Evolutionary conservation across 768 basidiomycete species (phyloP).

Genomic region (Russula virescens): DNA sequence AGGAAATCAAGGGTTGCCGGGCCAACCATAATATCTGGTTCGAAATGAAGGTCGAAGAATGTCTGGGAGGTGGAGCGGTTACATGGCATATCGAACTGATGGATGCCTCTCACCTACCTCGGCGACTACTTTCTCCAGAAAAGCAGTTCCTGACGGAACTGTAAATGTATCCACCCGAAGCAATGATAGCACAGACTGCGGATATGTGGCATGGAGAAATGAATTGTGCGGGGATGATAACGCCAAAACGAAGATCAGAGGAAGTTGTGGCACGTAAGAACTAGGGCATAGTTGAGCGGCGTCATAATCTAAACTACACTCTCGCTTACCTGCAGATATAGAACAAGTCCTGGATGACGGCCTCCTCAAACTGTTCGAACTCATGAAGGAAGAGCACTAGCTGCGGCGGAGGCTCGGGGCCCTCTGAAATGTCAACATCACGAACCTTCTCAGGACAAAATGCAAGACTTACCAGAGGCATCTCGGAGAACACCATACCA

Average conservation of each 20-base stretch:
- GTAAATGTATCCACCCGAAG: constrained; percentile 49
- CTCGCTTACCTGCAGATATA: constrained; percentile 58
- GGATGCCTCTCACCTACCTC: constrained; percentile 37
- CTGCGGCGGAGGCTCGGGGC: constrained; percentile 29
- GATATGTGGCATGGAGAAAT: constrained; percentile 55
- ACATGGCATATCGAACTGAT: background rate
- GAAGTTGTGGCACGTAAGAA: constrained; percentile 46
- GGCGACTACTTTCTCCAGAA: constrained; percentile 50
- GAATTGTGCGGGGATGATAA: constrained; percentile 49
- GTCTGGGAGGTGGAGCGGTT: constrained; percentile 33
- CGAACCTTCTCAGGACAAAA: constrained; percentile 6
- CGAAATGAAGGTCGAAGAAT: constrained; percentile 59
- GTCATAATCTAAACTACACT: background rate
- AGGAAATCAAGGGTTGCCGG: constrained; percentile 51
- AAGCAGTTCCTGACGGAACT: constrained; percentile 42
- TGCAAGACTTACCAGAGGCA: constrained; percentile 12
- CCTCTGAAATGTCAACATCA: constrained; percentile 17
- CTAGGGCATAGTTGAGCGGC: constrained; percentile 26
- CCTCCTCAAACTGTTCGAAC: constrained; percentile 65
- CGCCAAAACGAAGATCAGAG: constrained; percentile 59
- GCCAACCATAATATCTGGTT: constrained; percentile 57
- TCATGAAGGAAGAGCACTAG: constrained; percentile 63
- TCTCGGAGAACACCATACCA: constrained; percentile 49
- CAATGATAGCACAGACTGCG: constrained; percentile 52
- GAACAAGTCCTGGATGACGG: constrained; percentile 61